These are phyloP conservation scores for Kwoniella sp. DNA, from an alignment of 768 basidiomycete species.

Conservation along the genomic window DNA sequence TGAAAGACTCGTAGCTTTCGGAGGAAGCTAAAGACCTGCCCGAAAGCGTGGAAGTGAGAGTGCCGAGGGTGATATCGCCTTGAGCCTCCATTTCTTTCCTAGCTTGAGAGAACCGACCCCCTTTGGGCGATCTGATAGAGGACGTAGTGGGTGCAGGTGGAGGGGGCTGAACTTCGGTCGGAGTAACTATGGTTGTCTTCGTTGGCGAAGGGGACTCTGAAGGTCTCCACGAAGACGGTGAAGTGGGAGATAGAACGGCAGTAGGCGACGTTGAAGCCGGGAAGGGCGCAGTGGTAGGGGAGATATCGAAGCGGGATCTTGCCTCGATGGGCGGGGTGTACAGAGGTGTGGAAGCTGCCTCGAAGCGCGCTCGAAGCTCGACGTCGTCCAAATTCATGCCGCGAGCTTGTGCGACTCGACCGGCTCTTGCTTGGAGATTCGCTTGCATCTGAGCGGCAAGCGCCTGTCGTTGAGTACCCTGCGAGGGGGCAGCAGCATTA, in stretches of 20 bases:
- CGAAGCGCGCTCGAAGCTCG: slow-evolving; percentile 25
- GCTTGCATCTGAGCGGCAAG: slow-evolving; percentile 24
- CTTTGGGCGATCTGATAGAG: slow-evolving; percentile 17
- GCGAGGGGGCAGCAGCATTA: background rate
- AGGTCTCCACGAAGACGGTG: slow-evolving; percentile 15
- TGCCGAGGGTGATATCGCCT: slow-evolving; percentile 19
- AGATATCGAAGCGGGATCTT: slow-evolving; percentile 4
- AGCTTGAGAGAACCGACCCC: slow-evolving; percentile 37
- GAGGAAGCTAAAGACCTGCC: slow-evolving; percentile 6
- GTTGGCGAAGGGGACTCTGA: slow-evolving; percentile 21
- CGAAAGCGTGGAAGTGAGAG: slow-evolving; percentile 18
- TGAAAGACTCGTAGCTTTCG: background rate
- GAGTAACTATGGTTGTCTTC: slow-evolving; percentile 15
- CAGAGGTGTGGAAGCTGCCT: slow-evolving; percentile 7
- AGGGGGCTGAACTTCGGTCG: slow-evolving; percentile 5
- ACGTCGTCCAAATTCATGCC: slow-evolving; percentile 21
- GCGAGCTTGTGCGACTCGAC: slow-evolving; percentile 23
- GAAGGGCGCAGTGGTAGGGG: slow-evolving; percentile 4
- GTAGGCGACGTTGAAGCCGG: background rate
- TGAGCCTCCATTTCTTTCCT: slow-evolving; percentile 31
- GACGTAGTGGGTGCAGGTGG: slow-evolving; percentile 1
- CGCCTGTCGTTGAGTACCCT: slow-evolving; percentile 8
- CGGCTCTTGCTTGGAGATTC: slow-evolving; percentile 19
- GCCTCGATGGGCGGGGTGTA: slow-evolving; percentile 5
- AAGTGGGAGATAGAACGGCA: slow-evolving; percentile 9